Percentiles rank a stretch among this genome's conserved stretches.
Evolutionary conservation across 176 grass and related monocot genomes (phyloP).

Genomic region (Oryza australiensis): DNA sequence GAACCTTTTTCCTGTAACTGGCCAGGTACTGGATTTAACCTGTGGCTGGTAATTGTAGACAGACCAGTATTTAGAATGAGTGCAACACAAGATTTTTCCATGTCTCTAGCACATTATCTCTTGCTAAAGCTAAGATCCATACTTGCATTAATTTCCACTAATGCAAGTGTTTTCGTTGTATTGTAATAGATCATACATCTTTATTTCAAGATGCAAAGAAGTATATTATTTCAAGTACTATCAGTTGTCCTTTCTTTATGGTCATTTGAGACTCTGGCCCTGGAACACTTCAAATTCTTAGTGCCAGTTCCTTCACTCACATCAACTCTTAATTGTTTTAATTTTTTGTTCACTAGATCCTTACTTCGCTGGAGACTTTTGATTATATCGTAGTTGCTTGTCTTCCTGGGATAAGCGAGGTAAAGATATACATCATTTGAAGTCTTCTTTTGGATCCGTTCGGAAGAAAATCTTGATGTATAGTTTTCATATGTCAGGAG

Average conservation of each 20-base stretch:
- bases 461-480: not conserved
- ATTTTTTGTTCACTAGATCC: slow-evolving; percentile 58
- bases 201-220: not conserved
- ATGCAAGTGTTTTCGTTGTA: not conserved
- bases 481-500: slow-evolving; percentile 53
- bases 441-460: slow-evolving; percentile 7
- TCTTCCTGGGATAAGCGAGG: slow-evolving; percentile 94
- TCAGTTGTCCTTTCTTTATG: not conserved
- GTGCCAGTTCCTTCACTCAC: not conserved
- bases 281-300: not conserved
- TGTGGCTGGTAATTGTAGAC: not conserved
- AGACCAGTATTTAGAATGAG: not conserved
- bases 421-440: slow-evolving; percentile 18
- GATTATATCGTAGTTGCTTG: slow-evolving; percentile 74
- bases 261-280: not conserved
- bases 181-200: not conserved
- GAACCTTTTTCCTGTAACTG: not conserved
- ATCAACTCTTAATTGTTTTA: not conserved
- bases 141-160: not conserved
- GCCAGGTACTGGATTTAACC: not conserved
- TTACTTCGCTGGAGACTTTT: slow-evolving; percentile 66
- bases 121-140: not conserved
- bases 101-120: not conserved
- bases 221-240: not conserved
- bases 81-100: too few species aligned